Percentiles rank a stretch among this genome's conserved stretches.
Conservation (phyloP, 108 stramenopile species). For the Skeletonema costatum region DNA sequence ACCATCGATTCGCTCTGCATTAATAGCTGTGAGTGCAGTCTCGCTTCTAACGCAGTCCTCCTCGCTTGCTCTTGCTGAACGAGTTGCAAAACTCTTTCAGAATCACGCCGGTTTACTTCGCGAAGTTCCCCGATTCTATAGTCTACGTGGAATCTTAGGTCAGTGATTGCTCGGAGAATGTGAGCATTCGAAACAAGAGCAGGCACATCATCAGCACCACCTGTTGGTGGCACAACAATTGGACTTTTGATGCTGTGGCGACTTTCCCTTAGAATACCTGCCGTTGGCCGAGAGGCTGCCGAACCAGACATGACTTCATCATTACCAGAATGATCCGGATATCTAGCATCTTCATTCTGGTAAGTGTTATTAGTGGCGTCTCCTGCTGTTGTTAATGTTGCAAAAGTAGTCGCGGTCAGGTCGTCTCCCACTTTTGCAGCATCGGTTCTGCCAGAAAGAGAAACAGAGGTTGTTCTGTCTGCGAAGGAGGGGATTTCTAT, state of each 20-base stretch:
- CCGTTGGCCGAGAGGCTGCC: slow-evolving; percentile 4
- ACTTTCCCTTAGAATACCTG: slow-evolving; percentile 35
- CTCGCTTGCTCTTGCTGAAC: slow-evolving; percentile 52
- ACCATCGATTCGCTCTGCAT: slow-evolving; percentile 61
- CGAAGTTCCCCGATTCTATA: slow-evolving; percentile 40
- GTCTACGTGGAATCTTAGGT: slow-evolving; percentile 43
- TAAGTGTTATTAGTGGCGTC: background rate
- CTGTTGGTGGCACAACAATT: background rate
- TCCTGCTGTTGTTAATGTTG: slow-evolving; percentile 25
- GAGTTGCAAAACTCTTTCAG: slow-evolving; percentile 38
- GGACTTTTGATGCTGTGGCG: slow-evolving; percentile 23
- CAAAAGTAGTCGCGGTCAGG: slow-evolving; percentile 18
- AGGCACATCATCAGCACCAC: slow-evolving; percentile 10
- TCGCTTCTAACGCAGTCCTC: slow-evolving; percentile 47
- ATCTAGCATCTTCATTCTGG: background rate
- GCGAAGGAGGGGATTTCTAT: slow-evolving; percentile 12
- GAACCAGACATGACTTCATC: slow-evolving; percentile 20
- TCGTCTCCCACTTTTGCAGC: slow-evolving; percentile 23
- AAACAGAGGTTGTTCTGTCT: background rate
- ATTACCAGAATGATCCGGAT: background rate
- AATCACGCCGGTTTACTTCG: slow-evolving; percentile 29
- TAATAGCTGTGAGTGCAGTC: slow-evolving; percentile 56
- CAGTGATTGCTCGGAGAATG: slow-evolving; percentile 45
- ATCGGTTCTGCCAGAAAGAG: slow-evolving; percentile 27
- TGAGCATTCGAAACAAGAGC: slow-evolving; percentile 44